Percentiles rank a stretch among this genome's conserved stretches.
phyloP scores from a whole-genome alignment of 2,329 filamentous ascomycete genomes.

The Lecanicillium sp. region DNA sequence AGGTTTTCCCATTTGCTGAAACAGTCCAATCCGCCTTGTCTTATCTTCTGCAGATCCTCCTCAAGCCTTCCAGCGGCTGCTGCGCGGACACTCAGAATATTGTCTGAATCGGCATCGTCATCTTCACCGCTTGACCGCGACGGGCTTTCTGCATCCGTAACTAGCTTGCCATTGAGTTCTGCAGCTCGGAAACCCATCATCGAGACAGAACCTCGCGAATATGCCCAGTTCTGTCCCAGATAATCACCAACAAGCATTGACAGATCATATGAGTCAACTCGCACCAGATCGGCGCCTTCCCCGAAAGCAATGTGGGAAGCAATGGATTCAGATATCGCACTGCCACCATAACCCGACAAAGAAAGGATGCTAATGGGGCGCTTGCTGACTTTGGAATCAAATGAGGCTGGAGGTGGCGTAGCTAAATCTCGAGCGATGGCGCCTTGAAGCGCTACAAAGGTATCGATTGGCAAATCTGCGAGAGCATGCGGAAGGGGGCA shows the following conservation, averaged over 20 bases:
- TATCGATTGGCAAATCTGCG: conserved; percentile 24
- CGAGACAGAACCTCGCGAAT: conserved; percentile 38
- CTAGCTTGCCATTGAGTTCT: conserved; percentile 44
- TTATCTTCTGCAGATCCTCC: conserved; percentile 35
- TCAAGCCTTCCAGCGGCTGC: conserved; percentile 22
- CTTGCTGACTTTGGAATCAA: conserved; percentile 24
- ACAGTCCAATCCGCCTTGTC: conserved; percentile 26
- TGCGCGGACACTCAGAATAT: conserved; percentile 20
- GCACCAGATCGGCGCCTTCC: conserved; percentile 57
- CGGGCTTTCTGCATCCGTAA: conserved; percentile 34
- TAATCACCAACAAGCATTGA: conserved; percentile 63
- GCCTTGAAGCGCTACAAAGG: conserved; percentile 21
- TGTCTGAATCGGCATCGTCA: conserved; percentile 24
- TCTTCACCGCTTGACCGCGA: conserved; percentile 22
- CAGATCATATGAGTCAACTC: conserved; percentile 60
- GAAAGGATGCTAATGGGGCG: conserved; percentile 30
- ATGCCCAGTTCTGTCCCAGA: conserved; percentile 51
- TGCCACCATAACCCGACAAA: conserved; percentile 29
- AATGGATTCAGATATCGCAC: conserved; percentile 34
- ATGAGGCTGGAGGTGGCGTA: conserved; percentile 17
- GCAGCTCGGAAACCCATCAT: conserved; percentile 49
- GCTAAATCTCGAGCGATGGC: conserved; percentile 21
- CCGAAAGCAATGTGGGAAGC: conserved; percentile 55
- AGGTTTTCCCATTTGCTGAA: conserved; percentile 50
- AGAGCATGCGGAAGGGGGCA: conserved; percentile 25